Evolutionary conservation across 345 rosid species (phyloP).

Genomic region (Carallia pectinifolia): DNA sequence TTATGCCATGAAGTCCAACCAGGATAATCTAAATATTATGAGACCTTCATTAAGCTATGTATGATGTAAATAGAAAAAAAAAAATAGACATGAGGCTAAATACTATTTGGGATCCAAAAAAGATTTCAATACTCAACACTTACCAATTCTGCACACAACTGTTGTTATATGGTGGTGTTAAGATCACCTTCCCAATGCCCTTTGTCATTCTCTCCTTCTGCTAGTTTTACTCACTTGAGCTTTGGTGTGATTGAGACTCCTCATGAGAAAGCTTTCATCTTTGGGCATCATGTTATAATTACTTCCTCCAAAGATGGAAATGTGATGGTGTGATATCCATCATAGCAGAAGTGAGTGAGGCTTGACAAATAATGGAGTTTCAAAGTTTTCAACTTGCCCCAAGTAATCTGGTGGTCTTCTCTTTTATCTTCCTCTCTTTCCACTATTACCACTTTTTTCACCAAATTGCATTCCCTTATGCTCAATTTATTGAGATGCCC

Average conservation of each 20-base stretch:
- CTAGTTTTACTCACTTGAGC: neutral
- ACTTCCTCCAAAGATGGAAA: slow-evolving; percentile 19
- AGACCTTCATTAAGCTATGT: no score
- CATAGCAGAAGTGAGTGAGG: slow-evolving; percentile 2
- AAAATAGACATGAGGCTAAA: no score
- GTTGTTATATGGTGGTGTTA: slow-evolving; percentile 12
- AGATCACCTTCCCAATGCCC: slow-evolving; percentile 13
- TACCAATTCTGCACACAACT: slow-evolving; percentile 6
- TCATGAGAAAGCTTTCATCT: slow-evolving; percentile 14
- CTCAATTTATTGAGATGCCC: neutral
- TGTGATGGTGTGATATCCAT: neutral
- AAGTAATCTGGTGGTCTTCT: neutral
- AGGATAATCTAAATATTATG: neutral
- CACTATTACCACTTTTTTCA: neutral
- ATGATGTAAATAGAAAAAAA: no score
- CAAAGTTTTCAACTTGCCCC: neutral
- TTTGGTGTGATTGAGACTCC: slow-evolving; percentile 24
- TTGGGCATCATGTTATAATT: slow-evolving; percentile 12
- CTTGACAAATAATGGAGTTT: neutral
- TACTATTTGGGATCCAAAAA: no score
- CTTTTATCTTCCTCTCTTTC: neutral
- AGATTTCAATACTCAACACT: no score
- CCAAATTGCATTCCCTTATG: neutral
- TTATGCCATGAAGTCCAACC: slow-evolving; percentile 4
- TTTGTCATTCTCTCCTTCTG: neutral